A percentile compares a stretch with the other conserved stretches of the same genome.
Evolutionary conservation across 1,139 yeast genomes (phyloP).

Genomic region (Candida neerlandica): DNA sequence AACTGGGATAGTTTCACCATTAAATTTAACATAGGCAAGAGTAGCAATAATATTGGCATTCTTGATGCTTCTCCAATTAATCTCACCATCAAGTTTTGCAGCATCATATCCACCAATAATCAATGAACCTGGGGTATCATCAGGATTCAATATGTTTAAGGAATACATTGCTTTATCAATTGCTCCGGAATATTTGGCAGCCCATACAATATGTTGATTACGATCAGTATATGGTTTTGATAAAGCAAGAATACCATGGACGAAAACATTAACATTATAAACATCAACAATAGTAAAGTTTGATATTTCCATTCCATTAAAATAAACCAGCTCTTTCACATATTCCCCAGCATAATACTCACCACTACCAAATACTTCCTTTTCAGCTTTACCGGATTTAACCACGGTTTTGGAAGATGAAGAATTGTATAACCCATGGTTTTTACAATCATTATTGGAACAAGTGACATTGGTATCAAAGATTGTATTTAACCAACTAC

Average conservation of each 20-base stretch:
- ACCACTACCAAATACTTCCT: conserved; percentile 1
- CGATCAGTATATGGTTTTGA: neutral
- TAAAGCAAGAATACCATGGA: conserved; percentile 5
- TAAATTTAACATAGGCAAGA: conserved; percentile 1
- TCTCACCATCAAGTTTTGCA: conserved; percentile 9
- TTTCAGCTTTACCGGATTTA: neutral
- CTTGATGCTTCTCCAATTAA: conserved; percentile 5
- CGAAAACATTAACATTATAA: conserved; percentile 1
- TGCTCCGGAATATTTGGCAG: conserved; percentile 5
- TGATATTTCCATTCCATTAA: conserved; percentile 1
- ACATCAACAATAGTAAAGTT: conserved; percentile 3
- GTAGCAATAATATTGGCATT: conserved; percentile 3
- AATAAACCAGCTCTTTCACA: conserved; percentile 1
- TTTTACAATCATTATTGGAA: neutral
- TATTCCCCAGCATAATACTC: conserved; percentile 4
- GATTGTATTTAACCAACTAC: neutral
- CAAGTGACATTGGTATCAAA: neutral
- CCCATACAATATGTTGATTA: neutral
- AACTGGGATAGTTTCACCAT: conserved; percentile 2
- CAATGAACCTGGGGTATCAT: conserved; percentile 5
- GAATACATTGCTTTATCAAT: conserved; percentile 9
- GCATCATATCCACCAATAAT: conserved; percentile 9
- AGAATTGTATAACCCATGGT: conserved; percentile 1
- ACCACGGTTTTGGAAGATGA: conserved; percentile 1
- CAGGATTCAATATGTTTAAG: conserved; percentile 4